Evolutionary conservation across 768 basidiomycete species (phyloP).

Genomic region (Psilocybe azurescens): DNA sequence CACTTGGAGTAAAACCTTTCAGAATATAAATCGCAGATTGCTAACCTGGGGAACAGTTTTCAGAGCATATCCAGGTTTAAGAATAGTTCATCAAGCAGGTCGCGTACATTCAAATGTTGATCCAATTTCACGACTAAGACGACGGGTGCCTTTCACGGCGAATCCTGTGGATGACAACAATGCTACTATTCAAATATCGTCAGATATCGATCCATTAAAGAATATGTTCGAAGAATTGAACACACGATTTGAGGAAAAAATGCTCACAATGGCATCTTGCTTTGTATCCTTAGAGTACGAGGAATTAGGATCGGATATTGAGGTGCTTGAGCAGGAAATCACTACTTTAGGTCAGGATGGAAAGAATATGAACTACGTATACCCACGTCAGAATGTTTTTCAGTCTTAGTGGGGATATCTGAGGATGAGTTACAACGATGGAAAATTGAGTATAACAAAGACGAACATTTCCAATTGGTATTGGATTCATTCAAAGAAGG

Average conservation of each 20-base stretch:
- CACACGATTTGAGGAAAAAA: constrained; percentile 28
- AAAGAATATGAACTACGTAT: not conserved
- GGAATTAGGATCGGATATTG: not conserved
- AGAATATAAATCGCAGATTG: constrained; percentile 42
- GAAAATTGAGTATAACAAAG: not conserved
- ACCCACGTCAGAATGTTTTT: not conserved
- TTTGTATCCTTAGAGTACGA: not conserved
- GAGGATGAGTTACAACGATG: not conserved
- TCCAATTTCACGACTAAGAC: constrained; percentile 37
- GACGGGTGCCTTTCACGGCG: constrained; percentile 22
- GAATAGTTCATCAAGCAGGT: constrained; percentile 44
- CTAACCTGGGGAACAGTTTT: constrained; percentile 41
- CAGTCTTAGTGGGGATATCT: not conserved
- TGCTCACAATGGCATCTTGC: constrained; percentile 21
- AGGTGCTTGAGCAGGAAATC: too few relatives aligned
- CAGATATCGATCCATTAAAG: constrained; percentile 23
- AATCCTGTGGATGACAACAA: constrained; percentile 19
- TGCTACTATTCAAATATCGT: not conserved
- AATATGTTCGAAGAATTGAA: constrained; percentile 33
- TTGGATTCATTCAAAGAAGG: not conserved
- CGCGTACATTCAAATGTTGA: constrained; percentile 45
- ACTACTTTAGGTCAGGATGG: too few relatives aligned
- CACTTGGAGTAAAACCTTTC: constrained; percentile 40
- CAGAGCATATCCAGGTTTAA: constrained; percentile 37
- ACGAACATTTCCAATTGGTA: too few relatives aligned